A percentile compares a stretch with the other conserved stretches of the same genome.
phyloP scores from a whole-genome alignment of 306 rosid species.

The Adenanthera pavonina region DNA sequence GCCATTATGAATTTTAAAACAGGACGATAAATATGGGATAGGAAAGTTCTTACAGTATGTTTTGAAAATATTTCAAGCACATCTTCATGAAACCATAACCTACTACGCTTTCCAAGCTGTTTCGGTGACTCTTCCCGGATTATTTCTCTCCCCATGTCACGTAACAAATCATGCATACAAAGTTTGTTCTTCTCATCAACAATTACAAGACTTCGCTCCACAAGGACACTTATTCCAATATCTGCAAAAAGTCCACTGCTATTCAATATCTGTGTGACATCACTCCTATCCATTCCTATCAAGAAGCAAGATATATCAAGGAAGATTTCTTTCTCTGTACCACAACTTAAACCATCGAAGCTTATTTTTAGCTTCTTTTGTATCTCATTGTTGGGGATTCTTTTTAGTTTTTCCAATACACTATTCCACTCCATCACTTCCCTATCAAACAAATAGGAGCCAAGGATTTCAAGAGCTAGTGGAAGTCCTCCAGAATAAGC shows the following conservation, averaged over 20 bases:
- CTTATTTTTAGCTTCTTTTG: constrained; percentile 30
- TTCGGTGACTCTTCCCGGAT: neutral
- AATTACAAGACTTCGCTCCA: neutral
- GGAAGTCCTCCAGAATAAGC: constrained; percentile 34
- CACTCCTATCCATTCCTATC: constrained; percentile 11
- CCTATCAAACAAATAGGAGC: constrained; percentile 10
- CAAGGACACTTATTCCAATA: neutral
- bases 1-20: neutral
- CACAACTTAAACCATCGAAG: constrained; percentile 14
- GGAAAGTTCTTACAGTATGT: neutral
- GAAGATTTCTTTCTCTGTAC: neutral
- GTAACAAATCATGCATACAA: constrained; percentile 7
- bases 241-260: neutral
- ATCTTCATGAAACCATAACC: neutral
- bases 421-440: neutral
- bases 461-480: constrained; percentile 37
- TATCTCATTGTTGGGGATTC: constrained; percentile 28
- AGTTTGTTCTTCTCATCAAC: neutral
- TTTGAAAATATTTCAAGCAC: neutral
- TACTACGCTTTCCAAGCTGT: neutral
- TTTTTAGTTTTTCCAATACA: constrained; percentile 15
- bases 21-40: neutral
- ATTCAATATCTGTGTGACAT: constrained; percentile 21
- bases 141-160: neutral
- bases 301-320: constrained; percentile 42